Evolutionary conservation across 2,329 filamentous ascomycete species (phyloP).

Genomic region (Onygena corvina): DNA sequence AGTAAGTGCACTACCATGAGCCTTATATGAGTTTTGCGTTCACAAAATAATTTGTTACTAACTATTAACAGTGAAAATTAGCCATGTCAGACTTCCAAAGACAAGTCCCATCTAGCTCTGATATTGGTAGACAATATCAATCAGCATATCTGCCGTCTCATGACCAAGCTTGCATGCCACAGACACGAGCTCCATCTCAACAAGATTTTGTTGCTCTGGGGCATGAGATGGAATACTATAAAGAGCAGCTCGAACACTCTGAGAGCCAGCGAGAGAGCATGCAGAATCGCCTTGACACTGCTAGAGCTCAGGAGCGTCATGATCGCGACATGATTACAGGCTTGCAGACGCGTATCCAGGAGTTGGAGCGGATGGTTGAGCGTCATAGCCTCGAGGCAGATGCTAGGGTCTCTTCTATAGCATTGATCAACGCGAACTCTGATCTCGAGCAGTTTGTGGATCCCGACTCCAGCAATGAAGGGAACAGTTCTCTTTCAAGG

Average conservation of each 20-base stretch:
- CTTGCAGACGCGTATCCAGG: slow-evolving; percentile 7
- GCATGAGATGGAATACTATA: not conserved
- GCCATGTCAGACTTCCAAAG: slow-evolving; percentile 1
- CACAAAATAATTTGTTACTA: too few relatives aligned
- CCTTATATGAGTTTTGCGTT: not conserved
- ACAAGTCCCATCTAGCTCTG: not conserved
- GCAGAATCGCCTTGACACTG: not conserved
- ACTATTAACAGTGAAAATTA: not conserved
- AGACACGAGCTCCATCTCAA: not conserved
- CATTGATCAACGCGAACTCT: not conserved
- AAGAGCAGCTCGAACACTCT: slow-evolving; percentile 3
- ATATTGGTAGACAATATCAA: not conserved
- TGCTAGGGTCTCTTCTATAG: not conserved
- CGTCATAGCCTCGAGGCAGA: not conserved
- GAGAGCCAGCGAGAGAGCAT: not conserved
- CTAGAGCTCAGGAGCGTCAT: slow-evolving; percentile 3
- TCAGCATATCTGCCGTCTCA: not conserved
- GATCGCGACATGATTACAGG: slow-evolving; percentile 7
- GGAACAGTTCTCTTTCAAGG: not conserved
- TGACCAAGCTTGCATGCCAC: not conserved
- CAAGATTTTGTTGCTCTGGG: not conserved
- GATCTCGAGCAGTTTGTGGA: not conserved
- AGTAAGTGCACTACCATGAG: not conserved
- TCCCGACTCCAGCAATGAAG: not conserved
- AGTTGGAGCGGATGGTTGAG: slow-evolving; percentile 3